Evolutionary conservation across 805 yeast species (phyloP), one percentile per base, ranked within the genome.

Genomic region (Phaffomyces antillensis): DNA sequence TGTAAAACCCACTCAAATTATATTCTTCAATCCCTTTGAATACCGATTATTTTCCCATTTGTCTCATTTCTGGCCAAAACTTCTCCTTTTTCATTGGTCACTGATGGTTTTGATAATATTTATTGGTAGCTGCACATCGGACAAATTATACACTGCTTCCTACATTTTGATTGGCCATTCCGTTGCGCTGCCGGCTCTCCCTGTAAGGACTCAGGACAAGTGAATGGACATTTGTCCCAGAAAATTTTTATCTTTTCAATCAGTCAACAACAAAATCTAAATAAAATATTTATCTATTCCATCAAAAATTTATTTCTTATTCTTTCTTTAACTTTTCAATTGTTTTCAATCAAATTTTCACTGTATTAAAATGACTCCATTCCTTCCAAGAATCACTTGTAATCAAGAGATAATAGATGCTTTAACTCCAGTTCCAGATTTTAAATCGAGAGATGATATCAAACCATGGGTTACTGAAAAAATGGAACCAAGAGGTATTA

Each of bases 31-130:
- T 10, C 30, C 30, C 30, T 3, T 26, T 9, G 7, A 26, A 26
- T 26, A 26, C 12, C 28, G 12, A 26, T 26, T 10, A 8, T 28
- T 8, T 5, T 5, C 30, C 3, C 1, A 10, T 28, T 28, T 28
- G 30, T 28, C 30, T 2, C 1, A 11, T 28, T 28, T 28, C 20
- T 44, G 50, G 49, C 42, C 18, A 10, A 16, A 17, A 24, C 5
- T 7, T 15, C 36, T 36, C 16, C 7, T 20, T n/a, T 10, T 15
- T 30, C 8, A 55, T 52, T 55, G 57, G 59, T 43, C 31, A 40
- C 38, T 52, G 61, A 57, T 57, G 55, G 53, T 48, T 48, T 36
- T 42, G 61, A 55, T 57, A 56, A 57, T 50, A 50, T 39, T 38
- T 51, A 50, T 53, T 37, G 25, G 18, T 11, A 15, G 7, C 12